Evolutionary conservation across 2,329 filamentous ascomycete species (phyloP), one percentile per base, ranked within the genome.

Genomic region (Penicillium verrucosum): DNA sequence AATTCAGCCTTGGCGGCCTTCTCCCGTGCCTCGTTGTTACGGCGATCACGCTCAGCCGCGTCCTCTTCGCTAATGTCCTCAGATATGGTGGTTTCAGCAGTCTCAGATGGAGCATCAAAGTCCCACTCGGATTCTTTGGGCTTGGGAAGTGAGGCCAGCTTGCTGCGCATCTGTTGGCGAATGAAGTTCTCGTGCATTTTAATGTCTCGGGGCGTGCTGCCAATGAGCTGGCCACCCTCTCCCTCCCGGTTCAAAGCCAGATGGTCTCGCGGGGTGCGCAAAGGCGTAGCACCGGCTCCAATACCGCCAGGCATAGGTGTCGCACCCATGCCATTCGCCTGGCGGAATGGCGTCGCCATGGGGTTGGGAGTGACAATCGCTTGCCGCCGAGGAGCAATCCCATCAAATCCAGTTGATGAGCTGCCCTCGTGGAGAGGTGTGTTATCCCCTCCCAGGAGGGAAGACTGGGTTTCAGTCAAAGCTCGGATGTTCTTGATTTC

Each of bases 91-190:
- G 77, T 68, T 64, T 94, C 90, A 59, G 83, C 79, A 61, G 89
- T 82, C 61, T 96, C 92, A 40, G 95, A 91, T 0, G 93, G 93
- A 34, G 96, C 78, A 70, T 78, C 93, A 44, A 97, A 85, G 65
- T 97, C 94, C 88, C 90, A 97, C 63, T 97, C 92, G 0, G 86
- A 89, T 69, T 96, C 91, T 69, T 96, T 97, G 0, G 94, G 94
- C 69, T 90, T 95, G 0, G 94, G 94, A 16, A 99, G 81, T 23
- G 90, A 86, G 5, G 90, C 84, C n/a, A 99, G 69, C 59, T 76
- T 78, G 58, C 72, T 72, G 56, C 73, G 75, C 81, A 99, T 78
- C 60, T 88, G 85, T 58, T 85, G 82, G 42, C 87, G 87, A 63
- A 87, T 74, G 6, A 87, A 85, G 57, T 87, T 79, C 59, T 96